Conservation (phyloP, 2,329 filamentous ascomycete species). For the Claviceps sp. region DNA sequence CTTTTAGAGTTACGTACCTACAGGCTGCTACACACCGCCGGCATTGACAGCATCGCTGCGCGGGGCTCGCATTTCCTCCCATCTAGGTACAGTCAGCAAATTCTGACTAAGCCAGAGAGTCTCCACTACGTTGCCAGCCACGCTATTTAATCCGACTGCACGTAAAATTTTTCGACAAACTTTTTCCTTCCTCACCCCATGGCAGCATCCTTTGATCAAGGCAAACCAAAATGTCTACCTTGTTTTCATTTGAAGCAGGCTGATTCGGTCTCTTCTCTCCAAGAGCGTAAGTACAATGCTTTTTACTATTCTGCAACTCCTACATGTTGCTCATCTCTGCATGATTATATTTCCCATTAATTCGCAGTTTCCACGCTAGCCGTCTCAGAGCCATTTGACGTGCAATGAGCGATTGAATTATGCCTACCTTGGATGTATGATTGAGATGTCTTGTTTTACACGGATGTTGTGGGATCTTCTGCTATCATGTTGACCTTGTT, state of each 20-base stretch:
- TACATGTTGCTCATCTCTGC: not conserved
- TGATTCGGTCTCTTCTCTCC: not conserved
- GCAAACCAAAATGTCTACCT: not conserved
- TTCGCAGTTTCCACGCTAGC: conserved; percentile 6
- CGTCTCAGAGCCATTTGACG: conserved; percentile 5
- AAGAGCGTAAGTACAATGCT: not conserved
- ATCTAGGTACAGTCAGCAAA: too few species aligned
- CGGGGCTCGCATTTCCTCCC: too few species aligned
- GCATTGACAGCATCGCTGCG: too few species aligned
- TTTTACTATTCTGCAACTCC: not conserved
- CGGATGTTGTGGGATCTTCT: not conserved
- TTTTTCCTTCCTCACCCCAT: not conserved
- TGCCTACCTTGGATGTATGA: conserved; percentile 6
- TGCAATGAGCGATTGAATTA: conserved; percentile 3
- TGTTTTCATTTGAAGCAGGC: not conserved
- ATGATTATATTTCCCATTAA: conserved; percentile 5
- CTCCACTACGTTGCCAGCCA: not conserved
- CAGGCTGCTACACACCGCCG: too few species aligned
- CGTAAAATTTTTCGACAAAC: not conserved
- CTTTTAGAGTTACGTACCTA: too few species aligned
- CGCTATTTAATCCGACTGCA: not conserved
- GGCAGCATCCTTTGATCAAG: not conserved
- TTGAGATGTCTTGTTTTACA: not conserved
- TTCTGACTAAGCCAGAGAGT: not conserved
- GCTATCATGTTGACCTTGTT: not conserved